Evolutionary conservation across 163 green algal genomes (phyloP), one percentile per base, ranked within the genome.

Genomic region (Scenedesmus sp.): DNA sequence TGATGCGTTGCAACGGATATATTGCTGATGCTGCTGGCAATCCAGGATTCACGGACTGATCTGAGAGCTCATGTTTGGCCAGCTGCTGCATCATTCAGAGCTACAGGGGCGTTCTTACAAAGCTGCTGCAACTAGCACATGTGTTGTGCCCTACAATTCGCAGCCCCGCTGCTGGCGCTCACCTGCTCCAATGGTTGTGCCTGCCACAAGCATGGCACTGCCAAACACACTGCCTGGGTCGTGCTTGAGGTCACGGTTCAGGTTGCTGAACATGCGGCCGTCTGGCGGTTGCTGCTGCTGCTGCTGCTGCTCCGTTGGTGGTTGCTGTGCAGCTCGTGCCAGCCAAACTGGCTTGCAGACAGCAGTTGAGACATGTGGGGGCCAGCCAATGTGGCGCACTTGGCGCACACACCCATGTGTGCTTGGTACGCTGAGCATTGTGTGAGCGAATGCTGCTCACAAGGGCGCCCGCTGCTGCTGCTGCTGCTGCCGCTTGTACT

Each of bases 161-260:
- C 34, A 46, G 66, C 66, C n/a, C 16, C 26, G 16, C 66, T 7
- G 73, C 13, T 87, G n/a, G 73, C 76, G 82, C 62, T 82, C 56
- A 79, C 95, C 95, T 4, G 95, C 95, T 0, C 95, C 95, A 4
- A 97, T 92, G 1, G 95, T 95, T 0, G 95, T 97, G 26, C 95
- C 95, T 54, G 95, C 91, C 1, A 96, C 88, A 4, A 97, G 88
- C 18, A 91, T 64, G 9, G 94, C 92, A 26, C 93, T 83, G 10
- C 95, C 95, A 8, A 92, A 84, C 13, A 96, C 86, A 9, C 66
- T 92, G 10, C 93, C 93, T 4, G 91, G 88, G 52, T 93, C 86
- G 26, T 95, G 91, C 23, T 92, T 76, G 54, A 92, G 60, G 34
- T 90, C 57, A 0, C 52, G 56, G 66, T 94, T 55, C 10, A 95